Conservation (phyloP, 768 basidiomycete genomes). For the Naganishia onofrii region DNA sequence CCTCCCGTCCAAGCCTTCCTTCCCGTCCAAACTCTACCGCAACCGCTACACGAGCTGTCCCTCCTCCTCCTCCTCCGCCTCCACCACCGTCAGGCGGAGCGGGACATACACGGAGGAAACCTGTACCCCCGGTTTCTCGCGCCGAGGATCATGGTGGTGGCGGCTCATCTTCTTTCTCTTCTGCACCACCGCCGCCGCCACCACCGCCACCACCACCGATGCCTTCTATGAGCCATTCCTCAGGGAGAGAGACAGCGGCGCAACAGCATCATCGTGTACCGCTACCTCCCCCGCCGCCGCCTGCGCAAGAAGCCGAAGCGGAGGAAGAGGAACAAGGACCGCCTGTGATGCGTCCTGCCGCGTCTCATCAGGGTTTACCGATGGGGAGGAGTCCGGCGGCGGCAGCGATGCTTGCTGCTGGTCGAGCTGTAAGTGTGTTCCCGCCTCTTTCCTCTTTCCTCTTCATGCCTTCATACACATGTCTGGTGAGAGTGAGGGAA, state of each 20-base stretch:
- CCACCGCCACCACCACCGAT: background rate
- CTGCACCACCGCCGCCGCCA: background rate
- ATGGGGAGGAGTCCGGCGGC: constrained; percentile 44
- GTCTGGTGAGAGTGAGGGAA: background rate
- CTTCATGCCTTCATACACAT: background rate
- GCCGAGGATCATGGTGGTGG: background rate
- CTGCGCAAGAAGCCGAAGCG: too few relatives aligned
- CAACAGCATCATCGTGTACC: too few relatives aligned
- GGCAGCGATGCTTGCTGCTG: constrained; percentile 32
- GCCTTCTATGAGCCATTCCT: background rate
- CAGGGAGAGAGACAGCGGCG: too few relatives aligned
- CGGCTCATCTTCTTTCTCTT: background rate
- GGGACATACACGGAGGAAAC: constrained; percentile 15
- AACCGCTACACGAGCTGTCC: background rate
- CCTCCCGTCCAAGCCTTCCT: background rate
- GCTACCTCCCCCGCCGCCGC: too few relatives aligned
- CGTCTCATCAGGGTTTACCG: constrained; percentile 36
- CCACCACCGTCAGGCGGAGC: too few relatives aligned
- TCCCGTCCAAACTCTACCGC: constrained; percentile 13
- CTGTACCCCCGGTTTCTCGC: background rate
- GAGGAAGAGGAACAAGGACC: too few relatives aligned
- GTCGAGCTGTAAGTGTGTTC: constrained; percentile 30
- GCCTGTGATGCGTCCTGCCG: constrained; percentile 16
- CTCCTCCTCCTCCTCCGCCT: constrained; percentile 10
- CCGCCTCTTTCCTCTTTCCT: background rate